Conservation (phyloP, 1,139 yeast genomes). For the Protomyces pachydermus region DNA sequence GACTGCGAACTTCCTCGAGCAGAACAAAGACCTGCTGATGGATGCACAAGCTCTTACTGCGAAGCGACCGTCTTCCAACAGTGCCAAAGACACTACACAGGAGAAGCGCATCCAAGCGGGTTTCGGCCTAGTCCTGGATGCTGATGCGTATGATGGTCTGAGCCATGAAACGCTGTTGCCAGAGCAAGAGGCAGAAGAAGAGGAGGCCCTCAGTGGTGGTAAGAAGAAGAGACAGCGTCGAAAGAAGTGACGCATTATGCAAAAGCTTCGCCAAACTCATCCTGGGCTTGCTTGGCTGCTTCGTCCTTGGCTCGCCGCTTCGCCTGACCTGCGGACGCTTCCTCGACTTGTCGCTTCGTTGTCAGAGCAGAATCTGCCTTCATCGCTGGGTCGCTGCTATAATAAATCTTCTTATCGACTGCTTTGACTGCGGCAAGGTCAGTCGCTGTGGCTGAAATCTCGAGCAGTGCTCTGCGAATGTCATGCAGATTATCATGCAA, state of each 20-base stretch:
- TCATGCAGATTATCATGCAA: neutral
- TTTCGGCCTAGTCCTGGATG: neutral
- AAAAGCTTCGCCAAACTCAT: constrained; percentile 4
- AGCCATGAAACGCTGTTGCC: neutral
- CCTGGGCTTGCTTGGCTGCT: constrained; percentile 5
- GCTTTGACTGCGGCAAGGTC: constrained; percentile 37
- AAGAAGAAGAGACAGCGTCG: neutral
- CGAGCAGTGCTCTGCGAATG: neutral
- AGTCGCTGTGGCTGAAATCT: constrained; percentile 44
- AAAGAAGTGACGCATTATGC: neutral
- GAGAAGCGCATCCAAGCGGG: neutral
- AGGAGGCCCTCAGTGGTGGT: neutral
- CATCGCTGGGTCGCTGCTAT: constrained; percentile 33
- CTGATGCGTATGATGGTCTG: neutral
- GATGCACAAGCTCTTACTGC: neutral
- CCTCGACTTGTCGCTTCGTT: constrained; percentile 20
- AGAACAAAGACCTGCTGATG: neutral
- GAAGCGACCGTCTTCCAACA: neutral
- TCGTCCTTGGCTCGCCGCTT: constrained; percentile 6
- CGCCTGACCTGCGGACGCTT: neutral
- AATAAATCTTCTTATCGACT: constrained; percentile 39
- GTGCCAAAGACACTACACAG: neutral
- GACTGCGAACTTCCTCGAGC: neutral
- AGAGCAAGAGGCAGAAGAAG: neutral
- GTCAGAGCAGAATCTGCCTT: constrained; percentile 13